Conservation (phyloP, 768 basidiomycete genomes). For the Trametes cubensis region DNA sequence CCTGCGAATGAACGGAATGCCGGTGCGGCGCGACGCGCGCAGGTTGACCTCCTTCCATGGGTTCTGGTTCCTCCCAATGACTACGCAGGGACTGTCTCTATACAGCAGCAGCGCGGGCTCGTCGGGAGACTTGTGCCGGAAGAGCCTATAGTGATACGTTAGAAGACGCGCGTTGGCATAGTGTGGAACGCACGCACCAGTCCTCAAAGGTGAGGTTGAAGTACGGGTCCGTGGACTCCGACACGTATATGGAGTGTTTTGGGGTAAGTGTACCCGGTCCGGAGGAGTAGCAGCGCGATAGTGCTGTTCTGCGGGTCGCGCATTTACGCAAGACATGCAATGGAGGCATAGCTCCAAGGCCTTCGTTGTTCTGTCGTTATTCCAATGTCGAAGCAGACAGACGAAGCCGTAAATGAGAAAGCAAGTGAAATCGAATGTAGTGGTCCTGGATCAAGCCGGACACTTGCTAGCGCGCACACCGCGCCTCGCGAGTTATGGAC, state of each 20-base stretch:
- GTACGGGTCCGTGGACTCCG: constrained; percentile 77
- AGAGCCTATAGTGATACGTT: constrained; percentile 54
- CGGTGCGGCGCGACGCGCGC: constrained; percentile 47
- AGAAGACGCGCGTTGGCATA: constrained; percentile 14
- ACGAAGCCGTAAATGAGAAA: no score
- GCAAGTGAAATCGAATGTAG: no score
- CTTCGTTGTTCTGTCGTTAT: no score
- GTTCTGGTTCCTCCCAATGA: constrained; percentile 96
- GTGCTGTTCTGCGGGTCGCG: not conserved
- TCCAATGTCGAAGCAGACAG: no score
- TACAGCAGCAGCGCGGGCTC: constrained; percentile 84
- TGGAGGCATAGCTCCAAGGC: not conserved
- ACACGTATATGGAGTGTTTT: constrained; percentile 66
- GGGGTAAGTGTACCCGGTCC: constrained; percentile 2
- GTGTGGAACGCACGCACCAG: constrained; percentile 55
- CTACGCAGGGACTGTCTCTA: constrained; percentile 83
- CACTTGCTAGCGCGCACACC: not conserved
- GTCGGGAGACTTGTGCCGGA: constrained; percentile 69
- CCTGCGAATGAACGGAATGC: constrained; percentile 79
- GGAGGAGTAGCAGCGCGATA: constrained; percentile 8
- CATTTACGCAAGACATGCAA: not conserved
- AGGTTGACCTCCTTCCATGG: constrained; percentile 98
- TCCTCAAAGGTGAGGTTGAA: constrained; percentile 92
- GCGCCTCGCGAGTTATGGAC: not conserved
- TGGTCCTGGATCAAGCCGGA: no score